Evolutionary conservation across 2,329 filamentous ascomycete species (phyloP), one percentile per base, ranked within the genome.

Genomic region (Fusarium gaditjirri): DNA sequence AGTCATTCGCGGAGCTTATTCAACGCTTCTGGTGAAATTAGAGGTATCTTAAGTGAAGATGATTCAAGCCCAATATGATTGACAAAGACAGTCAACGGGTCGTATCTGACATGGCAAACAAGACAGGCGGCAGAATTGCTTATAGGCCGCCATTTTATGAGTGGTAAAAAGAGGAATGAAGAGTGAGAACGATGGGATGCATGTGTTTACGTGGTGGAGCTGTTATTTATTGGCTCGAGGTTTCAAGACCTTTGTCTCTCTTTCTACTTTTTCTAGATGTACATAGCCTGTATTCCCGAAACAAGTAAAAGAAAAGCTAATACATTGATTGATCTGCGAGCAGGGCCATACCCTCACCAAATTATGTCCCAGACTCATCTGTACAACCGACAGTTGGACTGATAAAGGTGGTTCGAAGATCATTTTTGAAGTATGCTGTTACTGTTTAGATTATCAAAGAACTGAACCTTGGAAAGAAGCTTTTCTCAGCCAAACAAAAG

Each of bases 391-490:
- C 9, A 27, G 27, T 27, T 27, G 21, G 43, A 27, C 43, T 46
- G 43, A 10, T 14, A 21, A 46, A 46, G 13, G 17, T 21, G 12
- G 21, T 46, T 46, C 12, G 46, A 33, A 33, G 11, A 23, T 19
- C 16, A 23, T 23, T 23, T 16, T 17, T 49, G 14, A 23, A 31
- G 29, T 49, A 23, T 49, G 38, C n/a, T 41, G 38, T 41, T 13
- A 29, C 8, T n/a, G 29, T 23, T 49, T 33, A 33, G 21, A 33
- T 49, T 49, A 33, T n/a, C 11, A 11, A 35, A 61, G 44, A 50
- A 39, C 39, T 29, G 52, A 60, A 60, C 29, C 46, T 47, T 52
- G 10, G 36, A 59, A 50, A 67, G 62, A 67, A 61, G 64, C 53
- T 54, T 67, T 38, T 38, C 11, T 38, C 29, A 36, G 36, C 49